A percentile compares a stretch with the other conserved stretches of the same genome.
These are phyloP conservation scores for Daucus carota DNA, from an alignment of 129 eudicot genomes.

Conservation along the genomic window DNA sequence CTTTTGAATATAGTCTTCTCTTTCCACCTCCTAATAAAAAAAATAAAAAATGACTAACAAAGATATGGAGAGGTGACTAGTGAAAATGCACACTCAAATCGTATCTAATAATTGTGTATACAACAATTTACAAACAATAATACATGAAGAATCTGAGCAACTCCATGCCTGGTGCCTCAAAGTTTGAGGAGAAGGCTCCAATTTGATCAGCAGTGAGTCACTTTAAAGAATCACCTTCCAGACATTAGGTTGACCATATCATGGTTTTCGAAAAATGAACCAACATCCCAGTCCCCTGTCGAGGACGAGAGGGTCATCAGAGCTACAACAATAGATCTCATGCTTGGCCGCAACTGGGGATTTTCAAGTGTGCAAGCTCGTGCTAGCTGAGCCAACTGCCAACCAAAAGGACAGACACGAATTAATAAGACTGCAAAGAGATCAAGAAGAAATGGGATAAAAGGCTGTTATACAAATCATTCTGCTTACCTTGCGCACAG, in stretches of 20 bases:
- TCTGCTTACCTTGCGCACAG: conserved; percentile 59
- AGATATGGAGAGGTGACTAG: background rate
- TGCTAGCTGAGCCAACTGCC: conserved; percentile 80
- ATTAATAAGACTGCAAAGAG: too few species aligned
- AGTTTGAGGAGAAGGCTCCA: background rate
- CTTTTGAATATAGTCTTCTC: background rate
- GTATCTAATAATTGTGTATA: background rate
- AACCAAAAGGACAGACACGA: background rate
- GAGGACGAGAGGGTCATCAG: conserved; percentile 80
- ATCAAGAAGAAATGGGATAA: background rate
- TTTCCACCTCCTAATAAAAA: background rate
- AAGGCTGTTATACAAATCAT: background rate
- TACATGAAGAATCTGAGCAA: background rate
- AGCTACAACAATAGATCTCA: conserved; percentile 87
- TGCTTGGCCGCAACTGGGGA: conserved; percentile 74
- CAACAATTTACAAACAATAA: background rate
- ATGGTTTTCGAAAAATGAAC: conserved; percentile 61
- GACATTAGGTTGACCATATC: conserved; percentile 56
- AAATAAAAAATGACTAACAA: background rate
- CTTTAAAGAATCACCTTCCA: conserved; percentile 27
- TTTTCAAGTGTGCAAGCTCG: conserved; percentile 83
- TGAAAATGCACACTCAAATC: conserved; percentile 4
- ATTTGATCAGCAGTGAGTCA: background rate
- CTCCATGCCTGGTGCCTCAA: background rate
- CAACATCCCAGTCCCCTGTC: conserved; percentile 61